Conservation (phyloP, 2,329 filamentous ascomycete genomes). For the Cryphonectria parasitica region DNA sequence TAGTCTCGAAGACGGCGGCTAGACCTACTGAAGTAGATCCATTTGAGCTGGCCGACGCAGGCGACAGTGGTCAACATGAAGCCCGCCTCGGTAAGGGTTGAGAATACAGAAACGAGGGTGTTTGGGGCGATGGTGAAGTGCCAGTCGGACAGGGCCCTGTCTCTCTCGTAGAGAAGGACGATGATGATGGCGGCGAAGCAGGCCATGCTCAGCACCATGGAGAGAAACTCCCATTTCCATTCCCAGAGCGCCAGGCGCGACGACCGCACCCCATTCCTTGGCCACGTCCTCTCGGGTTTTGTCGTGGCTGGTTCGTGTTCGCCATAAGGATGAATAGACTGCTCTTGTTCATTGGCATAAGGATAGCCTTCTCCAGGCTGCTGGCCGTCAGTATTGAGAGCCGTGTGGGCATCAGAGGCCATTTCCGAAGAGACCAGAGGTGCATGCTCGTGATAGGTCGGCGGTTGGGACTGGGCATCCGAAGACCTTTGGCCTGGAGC, state of each 20-base stretch:
- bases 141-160: background rate
- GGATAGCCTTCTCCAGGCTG: background rate
- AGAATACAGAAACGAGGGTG: conserved; percentile 4
- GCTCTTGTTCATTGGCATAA: background rate
- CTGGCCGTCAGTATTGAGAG: background rate
- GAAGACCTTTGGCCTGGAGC: background rate
- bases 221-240: background rate
- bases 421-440: background rate
- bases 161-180: background rate
- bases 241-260: background rate
- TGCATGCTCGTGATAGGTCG: background rate
- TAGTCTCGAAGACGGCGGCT: conserved; percentile 1
- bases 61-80: conserved; percentile 1
- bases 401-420: background rate
- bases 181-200: conserved; percentile 2
- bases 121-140: conserved; percentile 2
- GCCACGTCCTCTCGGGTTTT: background rate
- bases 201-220: background rate
- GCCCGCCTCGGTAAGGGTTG: background rate
- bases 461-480: background rate
- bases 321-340: background rate
- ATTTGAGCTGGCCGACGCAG: conserved; percentile 6
- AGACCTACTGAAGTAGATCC: background rate
- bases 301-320: background rate
- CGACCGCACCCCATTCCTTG: background rate